A percentile compares a stretch with the other conserved stretches of the same genome.
These are phyloP conservation scores for Thelephora terrestris DNA, from an alignment of 1,284 basidiomycete genomes.

Conservation along the genomic window DNA sequence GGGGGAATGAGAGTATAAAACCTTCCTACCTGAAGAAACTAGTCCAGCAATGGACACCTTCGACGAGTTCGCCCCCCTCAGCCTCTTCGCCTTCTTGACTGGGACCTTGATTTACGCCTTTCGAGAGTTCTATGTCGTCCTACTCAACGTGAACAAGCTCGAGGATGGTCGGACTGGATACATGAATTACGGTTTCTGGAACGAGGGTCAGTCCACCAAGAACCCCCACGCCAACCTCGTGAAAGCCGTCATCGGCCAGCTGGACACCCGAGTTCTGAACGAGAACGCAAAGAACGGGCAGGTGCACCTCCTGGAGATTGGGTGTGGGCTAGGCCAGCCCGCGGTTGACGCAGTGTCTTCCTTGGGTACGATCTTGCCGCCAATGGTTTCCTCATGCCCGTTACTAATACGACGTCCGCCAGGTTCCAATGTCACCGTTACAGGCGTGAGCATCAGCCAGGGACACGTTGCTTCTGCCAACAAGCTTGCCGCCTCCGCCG, in stretches of 20 bases:
- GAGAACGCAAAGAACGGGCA: not conserved
- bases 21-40: constrained; percentile 19
- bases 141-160: not conserved
- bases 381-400: not conserved
- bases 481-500: not conserved
- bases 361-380: not conserved
- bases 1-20: no score
- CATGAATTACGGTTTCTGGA: not conserved
- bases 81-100: not conserved
- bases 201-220: not conserved
- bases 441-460: not conserved
- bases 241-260: not conserved
- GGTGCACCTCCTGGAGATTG: not conserved
- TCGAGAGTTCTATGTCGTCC: not conserved
- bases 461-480: not conserved
- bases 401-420: no score
- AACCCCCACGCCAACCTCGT: not conserved
- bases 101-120: not conserved
- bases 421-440: not conserved
- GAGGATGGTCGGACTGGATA: not conserved
- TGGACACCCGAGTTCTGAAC: not conserved
- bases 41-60: not conserved
- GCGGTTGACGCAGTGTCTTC: not conserved
- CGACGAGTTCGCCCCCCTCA: not conserved
- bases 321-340: not conserved